A percentile compares a stretch with the other conserved stretches of the same genome.
Conservation (phyloP, 805 yeast species). For the Suhomyces tanzawaensis region DNA sequence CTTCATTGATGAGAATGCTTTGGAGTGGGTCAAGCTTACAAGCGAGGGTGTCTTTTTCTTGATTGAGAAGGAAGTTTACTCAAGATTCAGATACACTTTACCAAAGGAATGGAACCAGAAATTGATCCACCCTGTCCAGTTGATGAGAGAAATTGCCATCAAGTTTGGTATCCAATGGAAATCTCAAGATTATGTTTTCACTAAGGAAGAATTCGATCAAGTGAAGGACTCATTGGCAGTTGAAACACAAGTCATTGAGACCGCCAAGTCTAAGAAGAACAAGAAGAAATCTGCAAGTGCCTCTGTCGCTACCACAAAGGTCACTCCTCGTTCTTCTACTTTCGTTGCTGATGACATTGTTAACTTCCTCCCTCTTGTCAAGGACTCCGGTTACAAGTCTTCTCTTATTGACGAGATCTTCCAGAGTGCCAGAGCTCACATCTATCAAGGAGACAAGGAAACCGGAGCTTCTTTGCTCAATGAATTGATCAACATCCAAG, state of each 20-base stretch:
- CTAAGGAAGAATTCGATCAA: constrained; percentile 38
- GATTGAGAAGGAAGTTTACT: constrained; percentile 51
- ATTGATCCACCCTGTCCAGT: constrained; percentile 36
- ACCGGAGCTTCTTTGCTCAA: constrained; percentile 61
- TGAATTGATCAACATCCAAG: constrained; percentile 71
- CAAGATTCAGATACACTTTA: constrained; percentile 63
- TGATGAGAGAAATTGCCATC: constrained; percentile 68
- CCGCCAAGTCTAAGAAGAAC: constrained; percentile 29
- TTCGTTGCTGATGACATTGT: constrained; percentile 61
- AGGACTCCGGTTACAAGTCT: constrained; percentile 66
- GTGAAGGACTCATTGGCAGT: constrained; percentile 24
- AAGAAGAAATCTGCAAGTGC: constrained; percentile 22
- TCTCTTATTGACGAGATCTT: constrained; percentile 71
- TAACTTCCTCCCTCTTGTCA: constrained; percentile 71
- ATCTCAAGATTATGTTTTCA: constrained; percentile 48
- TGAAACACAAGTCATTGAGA: constrained; percentile 10
- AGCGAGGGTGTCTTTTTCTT: constrained; percentile 42
- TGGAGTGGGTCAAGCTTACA: constrained; percentile 45
- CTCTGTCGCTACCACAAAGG: constrained; percentile 9
- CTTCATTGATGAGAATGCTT: constrained; percentile 42
- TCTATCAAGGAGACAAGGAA: constrained; percentile 43
- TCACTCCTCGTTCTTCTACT: constrained; percentile 35
- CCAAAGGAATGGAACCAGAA: constrained; percentile 46
- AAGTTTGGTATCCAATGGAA: constrained; percentile 88
- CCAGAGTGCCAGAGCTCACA: constrained; percentile 53